These are phyloP conservation scores for Cordyceps militaris DNA, from an alignment of 2,329 filamentous ascomycete genomes.

Conservation along the genomic window DNA sequence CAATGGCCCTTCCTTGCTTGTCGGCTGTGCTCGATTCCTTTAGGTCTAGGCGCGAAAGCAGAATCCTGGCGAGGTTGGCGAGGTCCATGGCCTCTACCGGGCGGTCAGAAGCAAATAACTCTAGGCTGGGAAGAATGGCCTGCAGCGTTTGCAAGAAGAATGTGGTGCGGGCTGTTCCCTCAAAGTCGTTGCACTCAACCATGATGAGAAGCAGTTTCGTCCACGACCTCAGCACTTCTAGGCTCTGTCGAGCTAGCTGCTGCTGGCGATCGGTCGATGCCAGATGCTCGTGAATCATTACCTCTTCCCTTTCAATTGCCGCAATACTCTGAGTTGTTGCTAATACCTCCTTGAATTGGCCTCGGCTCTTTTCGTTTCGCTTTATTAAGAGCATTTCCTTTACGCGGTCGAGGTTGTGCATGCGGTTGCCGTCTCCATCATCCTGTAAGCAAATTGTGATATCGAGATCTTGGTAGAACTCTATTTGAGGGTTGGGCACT, in stretches of 20 bases:
- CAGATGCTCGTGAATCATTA: constrained; percentile 53
- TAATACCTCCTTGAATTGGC: constrained; percentile 26
- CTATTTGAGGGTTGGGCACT: constrained; percentile 44
- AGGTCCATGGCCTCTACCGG: constrained; percentile 66
- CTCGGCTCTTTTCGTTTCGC: constrained; percentile 47
- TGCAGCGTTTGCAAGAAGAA: constrained; percentile 85
- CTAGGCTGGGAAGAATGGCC: constrained; percentile 79
- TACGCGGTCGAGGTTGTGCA: constrained; percentile 65
- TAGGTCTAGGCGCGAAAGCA: constrained; percentile 66
- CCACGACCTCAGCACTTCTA: constrained; percentile 74
- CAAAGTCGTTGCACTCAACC: constrained; percentile 74
- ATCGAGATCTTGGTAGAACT: constrained; percentile 59
- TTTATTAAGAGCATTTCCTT: constrained; percentile 67
- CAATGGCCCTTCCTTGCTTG: constrained; percentile 39
- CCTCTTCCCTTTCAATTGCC: constrained; percentile 51
- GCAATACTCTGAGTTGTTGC: constrained; percentile 42
- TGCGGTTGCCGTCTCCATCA: constrained; percentile 46
- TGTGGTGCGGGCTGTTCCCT: constrained; percentile 60
- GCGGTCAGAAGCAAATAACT: constrained; percentile 64
- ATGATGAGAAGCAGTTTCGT: constrained; percentile 76
- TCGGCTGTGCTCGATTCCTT: constrained; percentile 31
- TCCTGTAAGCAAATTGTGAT: constrained; percentile 57
- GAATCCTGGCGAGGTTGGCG: constrained; percentile 64
- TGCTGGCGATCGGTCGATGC: constrained; percentile 56
- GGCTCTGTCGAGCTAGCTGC: constrained; percentile 49